Conservation (phyloP, 2,329 filamentous ascomycete genomes). For the Thelonectria blattea region DNA sequence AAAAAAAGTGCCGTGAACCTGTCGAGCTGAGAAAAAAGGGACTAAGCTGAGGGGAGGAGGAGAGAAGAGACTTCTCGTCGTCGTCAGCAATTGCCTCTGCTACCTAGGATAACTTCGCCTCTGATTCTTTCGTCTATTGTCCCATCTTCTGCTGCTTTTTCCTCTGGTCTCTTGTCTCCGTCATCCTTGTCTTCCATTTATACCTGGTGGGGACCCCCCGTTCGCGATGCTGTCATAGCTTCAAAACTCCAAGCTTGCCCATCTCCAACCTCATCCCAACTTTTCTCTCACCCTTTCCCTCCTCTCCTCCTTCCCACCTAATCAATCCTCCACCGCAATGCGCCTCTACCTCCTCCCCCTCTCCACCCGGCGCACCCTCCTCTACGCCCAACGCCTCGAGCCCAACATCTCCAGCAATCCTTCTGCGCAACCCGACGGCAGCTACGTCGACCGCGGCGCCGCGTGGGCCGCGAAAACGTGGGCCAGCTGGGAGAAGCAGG, state of each 20-base stretch:
- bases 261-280: too few species aligned
- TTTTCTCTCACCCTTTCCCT: background rate
- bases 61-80: background rate
- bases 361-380: slow-evolving; percentile 85
- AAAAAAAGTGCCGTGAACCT: background rate
- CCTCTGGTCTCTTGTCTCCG: background rate
- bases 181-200: background rate
- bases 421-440: slow-evolving; percentile 53
- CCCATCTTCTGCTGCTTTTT: too few species aligned
- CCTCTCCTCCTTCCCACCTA: background rate
- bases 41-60: background rate
- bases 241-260: background rate
- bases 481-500: slow-evolving; percentile 85
- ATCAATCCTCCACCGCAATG: slow-evolving; percentile 62
- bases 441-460: slow-evolving; percentile 71
- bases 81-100: slow-evolving; percentile 3
- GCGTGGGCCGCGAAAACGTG: slow-evolving; percentile 77
- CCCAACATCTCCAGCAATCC: too few species aligned
- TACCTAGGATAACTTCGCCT: too few species aligned
- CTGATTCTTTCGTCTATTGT: background rate
- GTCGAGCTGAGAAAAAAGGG: slow-evolving; percentile 1
- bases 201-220: background rate
- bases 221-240: slow-evolving; percentile 20
- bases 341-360: slow-evolving; percentile 93
- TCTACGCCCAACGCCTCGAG: slow-evolving; percentile 87